Evolutionary conservation across 2,329 filamentous ascomycete species (phyloP).

Genomic region (Macrophomina pseudophaseolina): DNA sequence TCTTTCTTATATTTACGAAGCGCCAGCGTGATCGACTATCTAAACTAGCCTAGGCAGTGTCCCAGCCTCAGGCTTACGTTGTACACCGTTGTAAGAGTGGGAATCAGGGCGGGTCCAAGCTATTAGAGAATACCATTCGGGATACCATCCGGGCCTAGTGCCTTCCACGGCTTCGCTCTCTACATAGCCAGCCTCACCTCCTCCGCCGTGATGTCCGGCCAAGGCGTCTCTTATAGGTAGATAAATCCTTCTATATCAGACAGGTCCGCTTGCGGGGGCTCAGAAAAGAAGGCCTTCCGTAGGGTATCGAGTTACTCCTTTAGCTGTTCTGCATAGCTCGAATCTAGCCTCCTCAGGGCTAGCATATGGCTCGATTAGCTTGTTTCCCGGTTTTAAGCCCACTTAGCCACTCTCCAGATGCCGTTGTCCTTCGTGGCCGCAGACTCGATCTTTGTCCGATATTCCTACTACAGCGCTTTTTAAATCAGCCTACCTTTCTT

Average conservation of each 20-base stretch:
- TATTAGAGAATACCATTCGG: constrained; percentile 20
- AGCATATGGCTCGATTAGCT: no score
- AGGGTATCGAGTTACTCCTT: no score
- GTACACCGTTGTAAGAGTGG: constrained; percentile 24
- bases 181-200: constrained; percentile 31
- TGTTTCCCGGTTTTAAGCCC: neutral
- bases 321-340: no score
- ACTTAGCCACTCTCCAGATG: neutral
- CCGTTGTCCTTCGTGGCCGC: neutral
- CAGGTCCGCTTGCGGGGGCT: no score
- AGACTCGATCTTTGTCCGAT: neutral
- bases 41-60: constrained; percentile 29
- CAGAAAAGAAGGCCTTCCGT: no score
- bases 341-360: no score
- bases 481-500: neutral
- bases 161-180: constrained; percentile 29
- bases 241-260: neutral
- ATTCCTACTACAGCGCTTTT: neutral
- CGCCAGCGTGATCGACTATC: constrained; percentile 31
- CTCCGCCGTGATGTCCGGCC: constrained; percentile 25
- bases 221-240: neutral
- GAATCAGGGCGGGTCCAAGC: neutral
- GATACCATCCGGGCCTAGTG: constrained; percentile 31
- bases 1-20: constrained; percentile 34
- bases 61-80: constrained; percentile 25